Evolutionary conservation across 2,329 filamentous ascomycete genomes (phyloP).

Genomic region (Grosmannia huntii): DNA sequence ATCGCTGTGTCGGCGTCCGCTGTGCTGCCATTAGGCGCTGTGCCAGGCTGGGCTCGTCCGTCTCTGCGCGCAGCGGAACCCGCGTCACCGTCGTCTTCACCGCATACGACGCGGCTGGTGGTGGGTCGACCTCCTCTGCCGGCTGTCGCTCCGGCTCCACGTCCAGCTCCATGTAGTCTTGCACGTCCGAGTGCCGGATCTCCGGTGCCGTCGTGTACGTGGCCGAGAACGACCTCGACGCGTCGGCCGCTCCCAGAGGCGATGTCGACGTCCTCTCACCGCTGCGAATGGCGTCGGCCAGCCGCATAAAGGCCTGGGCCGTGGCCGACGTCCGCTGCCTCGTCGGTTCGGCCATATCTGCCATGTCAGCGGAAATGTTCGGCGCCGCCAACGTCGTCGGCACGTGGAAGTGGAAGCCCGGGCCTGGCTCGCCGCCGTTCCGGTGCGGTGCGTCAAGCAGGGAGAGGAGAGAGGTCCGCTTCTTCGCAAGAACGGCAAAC

Average conservation of each 20-base stretch:
- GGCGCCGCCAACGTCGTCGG: slow-evolving; percentile 20
- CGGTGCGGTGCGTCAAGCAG: slow-evolving; percentile 44
- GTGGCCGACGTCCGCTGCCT: not conserved
- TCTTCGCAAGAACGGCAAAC: slow-evolving; percentile 39
- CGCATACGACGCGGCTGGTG: slow-evolving; percentile 28
- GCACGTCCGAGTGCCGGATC: not conserved
- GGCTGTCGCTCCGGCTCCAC: not conserved
- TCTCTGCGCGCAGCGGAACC: slow-evolving; percentile 37
- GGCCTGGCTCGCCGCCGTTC: slow-evolving; percentile 18
- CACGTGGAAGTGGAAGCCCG: slow-evolving; percentile 23
- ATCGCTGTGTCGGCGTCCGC: slow-evolving; percentile 24
- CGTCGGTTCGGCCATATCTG: no score
- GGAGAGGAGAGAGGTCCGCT: slow-evolving; percentile 46
- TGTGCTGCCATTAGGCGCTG: slow-evolving; percentile 25
- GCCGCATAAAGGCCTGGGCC: not conserved
- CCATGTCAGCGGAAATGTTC: not conserved
- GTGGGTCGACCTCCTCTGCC: not conserved
- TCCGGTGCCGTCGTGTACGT: not conserved
- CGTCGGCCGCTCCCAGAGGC: not conserved
- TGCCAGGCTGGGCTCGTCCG: slow-evolving; percentile 27
- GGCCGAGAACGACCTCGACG: not conserved
- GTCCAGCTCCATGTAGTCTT: not conserved
- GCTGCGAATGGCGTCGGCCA: not conserved
- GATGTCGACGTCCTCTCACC: not conserved
- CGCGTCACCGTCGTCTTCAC: slow-evolving; percentile 35